These are phyloP conservation scores for Penicillium sp. DNA, from an alignment of 2,329 filamentous ascomycete genomes.

Conservation along the genomic window DNA sequence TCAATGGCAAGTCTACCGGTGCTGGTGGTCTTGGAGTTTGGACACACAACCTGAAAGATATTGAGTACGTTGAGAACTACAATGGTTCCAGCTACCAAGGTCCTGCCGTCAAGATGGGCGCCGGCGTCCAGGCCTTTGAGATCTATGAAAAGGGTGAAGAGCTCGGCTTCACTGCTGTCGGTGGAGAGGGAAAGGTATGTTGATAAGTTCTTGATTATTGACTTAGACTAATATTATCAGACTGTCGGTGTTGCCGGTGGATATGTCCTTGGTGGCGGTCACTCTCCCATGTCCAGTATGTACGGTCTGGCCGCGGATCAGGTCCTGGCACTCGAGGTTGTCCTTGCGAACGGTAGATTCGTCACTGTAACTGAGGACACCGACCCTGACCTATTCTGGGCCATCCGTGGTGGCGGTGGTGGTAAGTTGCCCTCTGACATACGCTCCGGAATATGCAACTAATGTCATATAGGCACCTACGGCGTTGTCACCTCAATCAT, in stretches of 20 bases:
- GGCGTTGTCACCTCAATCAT: slow-evolving; percentile 32
- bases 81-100: slow-evolving; percentile 47
- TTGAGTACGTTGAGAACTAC: slow-evolving; percentile 43
- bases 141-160: slow-evolving; percentile 17
- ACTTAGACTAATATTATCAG: not conserved
- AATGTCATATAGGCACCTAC: slow-evolving; percentile 10
- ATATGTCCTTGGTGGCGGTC: slow-evolving; percentile 61
- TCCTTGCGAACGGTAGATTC: slow-evolving; percentile 27
- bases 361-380: slow-evolving; percentile 30
- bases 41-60: slow-evolving; percentile 50
- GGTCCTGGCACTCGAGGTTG: slow-evolving; percentile 28
- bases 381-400: slow-evolving; percentile 64
- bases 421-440: not conserved
- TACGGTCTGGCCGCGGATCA: slow-evolving; percentile 52
- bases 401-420: slow-evolving; percentile 30
- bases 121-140: slow-evolving; percentile 47
- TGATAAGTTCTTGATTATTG: not conserved
- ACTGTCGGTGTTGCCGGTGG: slow-evolving; percentile 61
- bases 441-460: not conserved
- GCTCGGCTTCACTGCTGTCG: slow-evolving; percentile 41
- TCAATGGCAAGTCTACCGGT: slow-evolving; percentile 48
- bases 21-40: slow-evolving; percentile 50
- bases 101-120: slow-evolving; percentile 53
- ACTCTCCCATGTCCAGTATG: slow-evolving; percentile 52
- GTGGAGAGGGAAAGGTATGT: slow-evolving; percentile 14